Conservation (phyloP, 768 basidiomycete genomes). For the Mycena alexandri region DNA sequence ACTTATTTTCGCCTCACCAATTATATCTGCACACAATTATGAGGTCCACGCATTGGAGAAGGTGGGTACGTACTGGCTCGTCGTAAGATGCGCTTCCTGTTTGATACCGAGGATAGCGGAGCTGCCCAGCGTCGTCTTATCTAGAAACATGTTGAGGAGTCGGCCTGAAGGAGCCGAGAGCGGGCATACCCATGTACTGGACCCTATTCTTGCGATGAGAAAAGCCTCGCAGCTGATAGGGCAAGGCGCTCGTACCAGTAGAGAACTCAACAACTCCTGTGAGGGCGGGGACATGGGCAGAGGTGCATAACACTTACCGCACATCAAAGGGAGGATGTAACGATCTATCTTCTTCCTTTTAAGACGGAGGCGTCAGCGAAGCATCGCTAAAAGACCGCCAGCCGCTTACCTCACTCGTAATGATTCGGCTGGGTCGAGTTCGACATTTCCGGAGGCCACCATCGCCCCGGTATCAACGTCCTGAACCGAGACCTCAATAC, state of each 20-base stretch:
- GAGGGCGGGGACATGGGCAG: not conserved
- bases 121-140: constrained; percentile 78
- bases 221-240: too few relatives aligned
- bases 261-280: not conserved
- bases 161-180: too few relatives aligned
- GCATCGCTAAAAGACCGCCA: not conserved
- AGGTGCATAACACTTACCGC: not conserved
- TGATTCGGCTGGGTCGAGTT: constrained; percentile 5
- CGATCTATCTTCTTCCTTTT: constrained; percentile 7
- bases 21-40: constrained; percentile 6
- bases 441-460: not conserved
- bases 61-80: constrained; percentile 64
- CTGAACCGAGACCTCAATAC: constrained; percentile 9
- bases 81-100: constrained; percentile 64
- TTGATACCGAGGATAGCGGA: constrained; percentile 77
- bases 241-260: not conserved
- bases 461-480: constrained; percentile 18
- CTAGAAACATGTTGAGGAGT: constrained; percentile 37
- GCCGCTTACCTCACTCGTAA: not conserved
- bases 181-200: constrained; percentile 65
- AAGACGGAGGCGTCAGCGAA: not conserved
- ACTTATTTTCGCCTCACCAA: not conserved
- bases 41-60: not conserved
- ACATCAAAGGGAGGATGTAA: not conserved
- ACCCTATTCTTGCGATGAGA: constrained; percentile 54